Conservation (phyloP, 495 filamentous ascomycete species). For the Annulohypoxylon moriforme region DNA sequence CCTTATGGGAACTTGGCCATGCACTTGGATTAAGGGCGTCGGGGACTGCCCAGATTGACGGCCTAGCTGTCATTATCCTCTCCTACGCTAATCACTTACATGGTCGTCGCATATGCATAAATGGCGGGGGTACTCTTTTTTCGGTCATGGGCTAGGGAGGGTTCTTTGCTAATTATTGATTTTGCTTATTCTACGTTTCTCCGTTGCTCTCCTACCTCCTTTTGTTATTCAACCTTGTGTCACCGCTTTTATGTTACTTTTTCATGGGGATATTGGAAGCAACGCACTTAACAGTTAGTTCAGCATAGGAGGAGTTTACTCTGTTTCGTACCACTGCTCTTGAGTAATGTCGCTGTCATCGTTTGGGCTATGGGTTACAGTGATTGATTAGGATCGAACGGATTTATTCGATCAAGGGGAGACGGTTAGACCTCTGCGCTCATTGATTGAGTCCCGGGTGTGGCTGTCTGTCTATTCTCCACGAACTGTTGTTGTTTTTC, state of each 20-base stretch:
- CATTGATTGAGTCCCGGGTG: constrained; percentile 44
- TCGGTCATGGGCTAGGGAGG: constrained; percentile 31
- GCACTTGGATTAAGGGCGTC: constrained; percentile 1
- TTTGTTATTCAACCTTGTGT: constrained; percentile 9
- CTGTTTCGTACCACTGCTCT: constrained; percentile 34
- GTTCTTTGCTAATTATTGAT: constrained; percentile 22
- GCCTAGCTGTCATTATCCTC: constrained; percentile 22
- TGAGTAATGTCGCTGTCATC: constrained; percentile 33
- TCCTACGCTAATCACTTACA: constrained; percentile 13
- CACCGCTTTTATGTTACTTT: constrained; percentile 22
- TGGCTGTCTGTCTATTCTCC: constrained; percentile 37
- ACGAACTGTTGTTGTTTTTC: constrained; percentile 14
- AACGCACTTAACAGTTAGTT: constrained; percentile 31
- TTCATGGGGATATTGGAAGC: constrained; percentile 33
- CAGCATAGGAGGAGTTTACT: constrained; percentile 45
- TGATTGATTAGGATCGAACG: constrained; percentile 29
- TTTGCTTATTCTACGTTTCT: constrained; percentile 5
- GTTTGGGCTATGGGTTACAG: constrained; percentile 36
- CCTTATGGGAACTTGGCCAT: constrained; percentile 16
- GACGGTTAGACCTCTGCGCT: constrained; percentile 39
- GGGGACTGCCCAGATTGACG: constrained; percentile 8
- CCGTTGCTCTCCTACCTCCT: constrained; percentile 23
- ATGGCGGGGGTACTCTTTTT: constrained; percentile 31
- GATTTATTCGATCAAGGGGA: constrained; percentile 28
- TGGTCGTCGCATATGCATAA: constrained; percentile 41